Base-by-base conservation (phyloP, 2,329 filamentous ascomycete species). In the Lecanicillium sp. region DNA sequence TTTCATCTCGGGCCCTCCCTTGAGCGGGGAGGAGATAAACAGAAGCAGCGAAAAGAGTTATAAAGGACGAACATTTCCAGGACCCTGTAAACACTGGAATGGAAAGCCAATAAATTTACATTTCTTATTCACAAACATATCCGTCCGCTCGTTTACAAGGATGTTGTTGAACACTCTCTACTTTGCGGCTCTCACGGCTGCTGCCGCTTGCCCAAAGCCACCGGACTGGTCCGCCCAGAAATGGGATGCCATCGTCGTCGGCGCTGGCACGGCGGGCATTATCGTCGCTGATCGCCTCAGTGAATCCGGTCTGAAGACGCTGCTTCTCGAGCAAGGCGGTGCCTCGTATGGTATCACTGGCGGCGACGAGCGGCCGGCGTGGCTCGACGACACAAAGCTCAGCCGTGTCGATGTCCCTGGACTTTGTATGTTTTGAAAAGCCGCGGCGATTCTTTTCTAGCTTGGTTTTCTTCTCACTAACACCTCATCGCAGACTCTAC, bases 391-490 rank as follows among this genome's bases (percentile, higher is more conserved):
- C 10, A 71, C 68, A 18, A 53, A 63, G 4, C 51, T 75, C 10
- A 69, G 65, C 41, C 63, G 71, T 30, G 70, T 74, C 7, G 71
- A 75, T 41, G 69, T 74, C 0, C 71, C 71, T 3, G 71, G 71
- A 10, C 54, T 74, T 2, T 71, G 63, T 59, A 52, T 52, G 49
- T 53, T 11, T 12, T 13, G n/a, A n/a, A n/a, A n/a, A n/a, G n/a
- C n/a, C n/a, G n/a, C n/a, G n/a, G n/a, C 15, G 29, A 6, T 30
- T 30, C 29, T 30, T 6, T 6, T 15, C 29, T 28, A 9, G n/a
- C 25, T 28, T n/a, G 9, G n/a, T n/a, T 28, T 28, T n/a, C 9
- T 9, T 28, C 7, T 25, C 6, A 11, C 22, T 25, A 11, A 25
- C 22, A 5, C 13, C 3, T 3, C 28, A n/a, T 9, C 15, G 22